Conservation (phyloP, 106 monocot genomes). For the Vanilla planifolia region DNA sequence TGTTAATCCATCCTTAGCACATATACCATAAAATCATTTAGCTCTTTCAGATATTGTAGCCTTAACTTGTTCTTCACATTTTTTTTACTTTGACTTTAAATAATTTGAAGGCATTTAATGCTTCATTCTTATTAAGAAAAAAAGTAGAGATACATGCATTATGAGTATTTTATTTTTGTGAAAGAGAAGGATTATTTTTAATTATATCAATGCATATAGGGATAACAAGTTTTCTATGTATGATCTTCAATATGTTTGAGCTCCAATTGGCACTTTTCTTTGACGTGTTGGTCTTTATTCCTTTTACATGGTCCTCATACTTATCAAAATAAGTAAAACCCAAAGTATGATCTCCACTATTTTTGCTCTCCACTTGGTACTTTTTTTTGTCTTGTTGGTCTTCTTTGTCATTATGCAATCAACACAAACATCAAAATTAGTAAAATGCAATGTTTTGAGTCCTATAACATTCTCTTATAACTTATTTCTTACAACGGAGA, state of each 20-base stretch:
- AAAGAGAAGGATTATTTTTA: not conserved
- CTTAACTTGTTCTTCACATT: slow-evolving; percentile 5
- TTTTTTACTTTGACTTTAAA: not conserved
- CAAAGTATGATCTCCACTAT: too few species aligned
- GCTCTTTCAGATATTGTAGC: slow-evolving; percentile 1
- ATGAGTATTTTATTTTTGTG: not conserved
- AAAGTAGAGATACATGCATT: not conserved
- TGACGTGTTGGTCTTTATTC: too few species aligned
- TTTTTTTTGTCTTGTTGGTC: too few species aligned
- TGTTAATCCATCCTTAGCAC: slow-evolving; percentile 3
- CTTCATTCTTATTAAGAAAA: slow-evolving; percentile 9
- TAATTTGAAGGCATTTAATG: not conserved
- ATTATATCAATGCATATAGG: not conserved
- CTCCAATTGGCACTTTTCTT: too few species aligned
- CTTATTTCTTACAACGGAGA: not conserved
- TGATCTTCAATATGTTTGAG: too few species aligned
- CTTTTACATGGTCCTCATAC: too few species aligned
- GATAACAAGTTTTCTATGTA: not conserved
- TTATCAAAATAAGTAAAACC: too few species aligned
- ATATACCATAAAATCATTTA: slow-evolving; percentile 1
- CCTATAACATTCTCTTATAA: not conserved
- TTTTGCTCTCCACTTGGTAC: too few species aligned
- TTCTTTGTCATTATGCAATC: too few species aligned
- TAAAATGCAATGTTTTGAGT: not conserved
- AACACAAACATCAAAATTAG: too few species aligned